Evolutionary conservation across 192 early-diverging fungal species (phyloP).

Genomic region (Fimicolochytrium jonesii): DNA sequence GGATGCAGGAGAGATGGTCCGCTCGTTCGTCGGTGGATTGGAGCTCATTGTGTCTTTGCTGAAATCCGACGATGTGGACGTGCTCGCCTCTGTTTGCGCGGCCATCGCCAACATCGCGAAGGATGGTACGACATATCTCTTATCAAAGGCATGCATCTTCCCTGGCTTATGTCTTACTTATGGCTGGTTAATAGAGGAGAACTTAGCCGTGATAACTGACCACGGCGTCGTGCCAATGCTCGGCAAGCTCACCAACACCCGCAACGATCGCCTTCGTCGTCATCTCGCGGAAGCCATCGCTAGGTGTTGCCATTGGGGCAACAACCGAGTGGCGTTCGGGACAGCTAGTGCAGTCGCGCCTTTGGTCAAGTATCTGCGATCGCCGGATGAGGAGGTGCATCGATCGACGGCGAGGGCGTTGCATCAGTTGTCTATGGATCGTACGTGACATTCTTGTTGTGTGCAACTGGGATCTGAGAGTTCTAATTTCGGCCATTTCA

Average conservation of each 20-base stretch:
- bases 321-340: slow-evolving; percentile 63
- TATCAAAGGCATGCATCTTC: not conserved
- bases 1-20: slow-evolving; percentile 66
- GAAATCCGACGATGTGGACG: slow-evolving; percentile 55
- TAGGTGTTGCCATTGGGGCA: slow-evolving; percentile 63
- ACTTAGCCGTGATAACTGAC: slow-evolving; percentile 67
- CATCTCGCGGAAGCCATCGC: slow-evolving; percentile 62
- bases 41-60: slow-evolving; percentile 63
- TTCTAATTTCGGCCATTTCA: no score
- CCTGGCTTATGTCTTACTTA: not conserved
- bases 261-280: slow-evolving; percentile 57
- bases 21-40: slow-evolving; percentile 64
- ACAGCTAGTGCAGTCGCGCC: slow-evolving; percentile 57
- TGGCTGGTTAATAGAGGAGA: slow-evolving; percentile 46
- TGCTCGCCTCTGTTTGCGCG: slow-evolving; percentile 59
- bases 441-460: slow-evolving; percentile 31
- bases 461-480: no score
- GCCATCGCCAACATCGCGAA: slow-evolving; percentile 67
- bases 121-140: slow-evolving; percentile 35
- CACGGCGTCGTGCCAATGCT: slow-evolving; percentile 67
- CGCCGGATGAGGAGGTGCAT: slow-evolving; percentile 59
- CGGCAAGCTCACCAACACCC: slow-evolving; percentile 55
- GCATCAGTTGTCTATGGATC: slow-evolving; percentile 67
- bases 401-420: slow-evolving; percentile 56
- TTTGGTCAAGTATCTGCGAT: slow-evolving; percentile 59